Evolutionary conservation across 352 stramenopile genomes (phyloP), one percentile per base, ranked within the genome.

Genomic region (Globisporangium mamillatum): DNA sequence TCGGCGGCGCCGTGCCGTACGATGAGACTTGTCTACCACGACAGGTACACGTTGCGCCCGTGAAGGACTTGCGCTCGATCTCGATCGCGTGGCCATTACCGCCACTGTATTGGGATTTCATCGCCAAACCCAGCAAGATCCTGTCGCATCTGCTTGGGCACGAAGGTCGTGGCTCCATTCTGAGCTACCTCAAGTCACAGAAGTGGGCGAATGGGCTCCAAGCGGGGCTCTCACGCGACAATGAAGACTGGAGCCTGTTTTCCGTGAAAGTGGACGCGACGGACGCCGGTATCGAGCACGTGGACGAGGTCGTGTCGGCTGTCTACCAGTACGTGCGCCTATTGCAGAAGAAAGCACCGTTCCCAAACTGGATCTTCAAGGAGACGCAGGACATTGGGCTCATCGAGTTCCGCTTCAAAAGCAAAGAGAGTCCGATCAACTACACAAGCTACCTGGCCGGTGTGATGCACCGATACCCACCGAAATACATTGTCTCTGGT

Each of bases 111-210:
- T 80, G 67, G 56, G 73, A 82, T 9, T 92, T 82, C 63, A 46
- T 86, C 64, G 85, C 80, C n/a, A 92, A 89, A 60, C 84, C 84
- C 0, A 90, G 81, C 62, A 90, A 90, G 63, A 96, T 98, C 64
- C 75, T 98, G 38, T 88, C 84, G 32, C 93, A 98, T 72, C 77
- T 99, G 20, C 76, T 99, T 34, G 97, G 97, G 0, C 94, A 99
- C 72, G 97, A 99, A 87, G 94, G 91, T 22, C 75, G 75, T 0
- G 93, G 92, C 14, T 99, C 94, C 1, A 82, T 99, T 54, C 65
- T 99, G 29, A 97, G 90, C 34, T 94, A 93, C 67, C 73, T 99
- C 36, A 98, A 98, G 73, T 61, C 71, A 4, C 74, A 88, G 32
- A 85, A 92, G 61, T 92, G 82, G 82, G 84, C 81, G 1, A 80